Evolutionary conservation across 202 grass and related monocot genomes (phyloP).

Genomic region (Zizania palustris): DNA sequence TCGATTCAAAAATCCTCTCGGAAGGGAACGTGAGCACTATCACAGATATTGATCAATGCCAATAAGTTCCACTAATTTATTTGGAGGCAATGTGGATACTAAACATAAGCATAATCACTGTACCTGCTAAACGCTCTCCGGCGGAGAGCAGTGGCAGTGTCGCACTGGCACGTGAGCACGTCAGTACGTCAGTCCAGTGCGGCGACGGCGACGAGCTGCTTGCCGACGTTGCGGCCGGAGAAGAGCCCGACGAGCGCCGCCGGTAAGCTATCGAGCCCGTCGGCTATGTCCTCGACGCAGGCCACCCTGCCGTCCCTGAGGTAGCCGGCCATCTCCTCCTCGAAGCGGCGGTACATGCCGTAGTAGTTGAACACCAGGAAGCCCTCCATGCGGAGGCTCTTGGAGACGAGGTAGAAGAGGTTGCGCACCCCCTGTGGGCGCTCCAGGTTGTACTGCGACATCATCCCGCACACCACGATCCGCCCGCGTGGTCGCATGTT

Average conservation of each 20-base stretch:
- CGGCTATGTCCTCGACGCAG: slow-evolving; percentile 49
- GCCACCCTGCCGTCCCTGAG: slow-evolving; percentile 44
- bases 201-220: slow-evolving; percentile 44
- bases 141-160: too few species aligned
- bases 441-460: slow-evolving; percentile 56
- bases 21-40: too few species aligned
- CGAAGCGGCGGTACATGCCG: slow-evolving; percentile 31
- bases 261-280: slow-evolving; percentile 48
- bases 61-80: too few species aligned
- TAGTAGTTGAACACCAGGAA: slow-evolving; percentile 34
- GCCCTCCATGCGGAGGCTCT: slow-evolving; percentile 47
- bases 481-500: slow-evolving; percentile 41
- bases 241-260: slow-evolving; percentile 43
- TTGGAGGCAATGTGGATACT: too few species aligned
- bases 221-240: slow-evolving; percentile 43
- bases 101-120: too few species aligned
- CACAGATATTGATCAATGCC: too few species aligned
- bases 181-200: slow-evolving; percentile 1
- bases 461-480: slow-evolving; percentile 51
- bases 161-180: too few species aligned
- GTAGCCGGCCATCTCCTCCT: slow-evolving; percentile 35
- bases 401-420: slow-evolving; percentile 19
- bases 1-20: too few species aligned
- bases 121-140: too few species aligned
- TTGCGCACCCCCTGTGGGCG: slow-evolving; percentile 33